These are phyloP conservation scores for Populus tremula DNA, from an alignment of 345 rosid genomes.

Conservation along the genomic window DNA sequence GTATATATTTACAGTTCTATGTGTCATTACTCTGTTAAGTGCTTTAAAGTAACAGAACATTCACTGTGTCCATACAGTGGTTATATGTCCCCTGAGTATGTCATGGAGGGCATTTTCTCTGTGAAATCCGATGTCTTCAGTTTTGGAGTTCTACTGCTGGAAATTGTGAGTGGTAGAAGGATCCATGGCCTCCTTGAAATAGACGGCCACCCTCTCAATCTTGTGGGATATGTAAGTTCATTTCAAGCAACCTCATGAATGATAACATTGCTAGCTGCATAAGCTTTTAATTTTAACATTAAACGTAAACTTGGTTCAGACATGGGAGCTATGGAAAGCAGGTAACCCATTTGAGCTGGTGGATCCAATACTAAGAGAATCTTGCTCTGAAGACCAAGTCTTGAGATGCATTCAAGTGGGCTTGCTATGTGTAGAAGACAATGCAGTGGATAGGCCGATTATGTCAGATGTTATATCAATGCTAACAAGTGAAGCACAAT, in stretches of 20 bases:
- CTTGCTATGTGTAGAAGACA: not conserved
- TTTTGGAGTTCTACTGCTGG: slow-evolving; percentile 21
- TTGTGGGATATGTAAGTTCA: slow-evolving; percentile 21
- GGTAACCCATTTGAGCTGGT: not conserved
- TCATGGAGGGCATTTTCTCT: slow-evolving; percentile 17
- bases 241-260: too few relatives aligned
- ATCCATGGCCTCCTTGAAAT: not conserved
- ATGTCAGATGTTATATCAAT: slow-evolving; percentile 9
- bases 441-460: not conserved
- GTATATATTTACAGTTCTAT: not conserved
- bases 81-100: slow-evolving; percentile 21
- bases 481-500: not conserved
- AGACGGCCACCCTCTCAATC: not conserved
- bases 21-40: too few relatives aligned
- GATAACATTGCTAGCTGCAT: not conserved
- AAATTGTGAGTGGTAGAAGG: slow-evolving; percentile 18
- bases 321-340: slow-evolving; percentile 20
- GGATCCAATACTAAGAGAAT: not conserved
- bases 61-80: not conserved
- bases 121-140: slow-evolving; percentile 25
- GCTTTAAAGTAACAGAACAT: too few relatives aligned
- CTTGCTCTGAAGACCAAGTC: not conserved
- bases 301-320: not conserved
- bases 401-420: slow-evolving; percentile 2
- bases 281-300: not conserved